Evolutionary conservation across 1,284 basidiomycete species (phyloP).

Genomic region (Ganoderma boninense): DNA sequence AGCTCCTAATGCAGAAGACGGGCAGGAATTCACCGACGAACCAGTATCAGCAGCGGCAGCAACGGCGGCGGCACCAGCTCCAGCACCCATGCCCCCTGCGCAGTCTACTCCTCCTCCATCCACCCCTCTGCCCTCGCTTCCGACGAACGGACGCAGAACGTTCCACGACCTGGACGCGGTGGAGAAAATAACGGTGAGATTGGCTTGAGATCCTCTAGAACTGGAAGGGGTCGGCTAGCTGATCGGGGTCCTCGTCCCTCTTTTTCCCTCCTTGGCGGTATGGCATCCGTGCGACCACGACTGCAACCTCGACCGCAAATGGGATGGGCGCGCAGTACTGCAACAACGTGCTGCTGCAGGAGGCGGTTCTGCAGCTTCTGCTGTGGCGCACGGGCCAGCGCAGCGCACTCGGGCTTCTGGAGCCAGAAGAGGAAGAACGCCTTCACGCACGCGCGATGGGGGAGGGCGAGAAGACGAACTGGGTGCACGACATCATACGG

Average conservation of each 20-base stretch:
- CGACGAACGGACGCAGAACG: conserved; percentile 13
- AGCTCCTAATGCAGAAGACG: background rate
- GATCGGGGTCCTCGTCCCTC: conserved; percentile 14
- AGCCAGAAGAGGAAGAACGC: conserved; percentile 59
- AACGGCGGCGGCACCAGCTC: background rate
- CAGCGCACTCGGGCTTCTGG: conserved; percentile 53
- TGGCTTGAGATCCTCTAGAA: conserved; percentile 9
- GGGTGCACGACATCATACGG: conserved; percentile 69
- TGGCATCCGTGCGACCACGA: background rate
- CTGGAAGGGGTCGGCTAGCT: conserved; percentile 11
- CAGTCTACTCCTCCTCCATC: conserved; percentile 13
- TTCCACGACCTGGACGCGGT: conserved; percentile 56
- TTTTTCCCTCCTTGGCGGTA: background rate
- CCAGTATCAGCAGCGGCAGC: background rate
- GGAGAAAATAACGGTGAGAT: conserved; percentile 65
- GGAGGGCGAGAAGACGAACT: conserved; percentile 63
- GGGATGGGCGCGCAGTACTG: conserved; percentile 60
- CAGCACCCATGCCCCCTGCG: conserved; percentile 6
- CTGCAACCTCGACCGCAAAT: background rate
- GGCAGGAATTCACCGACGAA: background rate
- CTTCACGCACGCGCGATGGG: conserved; percentile 58
- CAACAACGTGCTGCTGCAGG: conserved; percentile 71
- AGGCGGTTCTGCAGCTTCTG: conserved; percentile 72
- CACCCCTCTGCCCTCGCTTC: background rate
- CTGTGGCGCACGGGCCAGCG: conserved; percentile 73